Percentiles rank a stretch among this genome's conserved stretches.
phyloP scores from a whole-genome alignment of 345 rosid genomes.

The Arabidopsis arenosa region DNA sequence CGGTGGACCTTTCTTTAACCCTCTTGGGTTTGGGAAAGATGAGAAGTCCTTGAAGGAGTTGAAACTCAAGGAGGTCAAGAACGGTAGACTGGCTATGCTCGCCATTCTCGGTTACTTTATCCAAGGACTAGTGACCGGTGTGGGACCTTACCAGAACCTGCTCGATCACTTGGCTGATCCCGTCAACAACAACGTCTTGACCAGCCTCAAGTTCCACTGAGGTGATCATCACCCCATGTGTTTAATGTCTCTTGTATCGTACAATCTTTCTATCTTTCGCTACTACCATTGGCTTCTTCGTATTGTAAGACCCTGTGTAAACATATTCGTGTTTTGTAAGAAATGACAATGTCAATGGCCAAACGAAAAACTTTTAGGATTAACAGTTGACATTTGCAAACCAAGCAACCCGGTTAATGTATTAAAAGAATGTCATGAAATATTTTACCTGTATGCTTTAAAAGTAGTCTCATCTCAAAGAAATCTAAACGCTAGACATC shows the following conservation, averaged over 20 bases:
- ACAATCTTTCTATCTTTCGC: constrained; percentile 16
- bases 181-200: constrained; percentile 88
- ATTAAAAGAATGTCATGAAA: neutral
- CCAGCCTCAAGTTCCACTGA: constrained; percentile 95
- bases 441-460: too few relatives aligned
- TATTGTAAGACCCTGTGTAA: constrained; percentile 57
- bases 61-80: constrained; percentile 97
- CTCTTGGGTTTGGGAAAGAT: constrained; percentile 88
- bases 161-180: constrained; percentile 96
- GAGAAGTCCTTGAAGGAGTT: constrained; percentile 87
- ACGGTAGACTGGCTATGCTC: constrained; percentile 90
- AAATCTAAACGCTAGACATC: neutral
- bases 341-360: constrained; percentile 46
- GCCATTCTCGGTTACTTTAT: constrained; percentile 82
- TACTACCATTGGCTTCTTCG: constrained; percentile 34
- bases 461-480: neutral
- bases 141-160: constrained; percentile 95
- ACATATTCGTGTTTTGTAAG: constrained; percentile 51
- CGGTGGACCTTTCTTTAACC: constrained; percentile 94
- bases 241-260: constrained; percentile 30
- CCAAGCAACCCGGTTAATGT: neutral
- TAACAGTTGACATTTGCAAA: constrained; percentile 12
- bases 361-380: constrained; percentile 30
- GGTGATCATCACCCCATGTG: constrained; percentile 10
- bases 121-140: constrained; percentile 87